phyloP scores from a whole-genome alignment of 139 green algal genomes.

The Yamagishiella unicocca region DNA sequence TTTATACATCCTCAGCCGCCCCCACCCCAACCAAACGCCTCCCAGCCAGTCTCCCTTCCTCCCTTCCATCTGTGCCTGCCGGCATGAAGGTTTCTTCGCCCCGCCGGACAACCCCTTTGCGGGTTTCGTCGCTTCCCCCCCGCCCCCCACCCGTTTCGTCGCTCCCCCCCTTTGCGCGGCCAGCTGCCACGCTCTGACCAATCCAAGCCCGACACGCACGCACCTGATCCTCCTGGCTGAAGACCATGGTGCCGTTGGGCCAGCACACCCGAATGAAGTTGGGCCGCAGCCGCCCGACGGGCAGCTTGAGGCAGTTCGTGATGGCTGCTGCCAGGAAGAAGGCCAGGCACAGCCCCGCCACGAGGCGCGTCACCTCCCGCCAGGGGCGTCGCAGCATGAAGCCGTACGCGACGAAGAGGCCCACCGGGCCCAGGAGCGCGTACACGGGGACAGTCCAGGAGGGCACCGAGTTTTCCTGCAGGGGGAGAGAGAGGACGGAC shows the following conservation, averaged over 20 bases:
- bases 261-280: constrained; percentile 76
- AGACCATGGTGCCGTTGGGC: constrained; percentile 56
- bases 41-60: too few relatives aligned
- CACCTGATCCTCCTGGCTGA: constrained; percentile 22
- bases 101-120: too few relatives aligned
- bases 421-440: constrained; percentile 30
- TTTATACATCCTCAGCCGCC: too few relatives aligned
- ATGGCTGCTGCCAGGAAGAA: constrained; percentile 56
- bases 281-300: constrained; percentile 65
- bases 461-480: constrained; percentile 61
- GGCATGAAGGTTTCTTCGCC: too few relatives aligned
- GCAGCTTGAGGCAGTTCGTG: constrained; percentile 69
- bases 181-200: too few relatives aligned
- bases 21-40: too few relatives aligned
- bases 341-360: not conserved
- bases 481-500: not conserved
- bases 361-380: not conserved
- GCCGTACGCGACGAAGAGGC: constrained; percentile 36
- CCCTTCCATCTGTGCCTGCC: too few relatives aligned
- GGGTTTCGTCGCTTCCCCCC: too few relatives aligned
- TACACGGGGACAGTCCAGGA: constrained; percentile 60
- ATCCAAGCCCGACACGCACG: too few relatives aligned
- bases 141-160: not conserved
- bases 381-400: not conserved
- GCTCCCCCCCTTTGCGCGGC: not conserved